Evolutionary conservation across 2,329 filamentous ascomycete species (phyloP).

Genomic region (Talaromyces islandicus): DNA sequence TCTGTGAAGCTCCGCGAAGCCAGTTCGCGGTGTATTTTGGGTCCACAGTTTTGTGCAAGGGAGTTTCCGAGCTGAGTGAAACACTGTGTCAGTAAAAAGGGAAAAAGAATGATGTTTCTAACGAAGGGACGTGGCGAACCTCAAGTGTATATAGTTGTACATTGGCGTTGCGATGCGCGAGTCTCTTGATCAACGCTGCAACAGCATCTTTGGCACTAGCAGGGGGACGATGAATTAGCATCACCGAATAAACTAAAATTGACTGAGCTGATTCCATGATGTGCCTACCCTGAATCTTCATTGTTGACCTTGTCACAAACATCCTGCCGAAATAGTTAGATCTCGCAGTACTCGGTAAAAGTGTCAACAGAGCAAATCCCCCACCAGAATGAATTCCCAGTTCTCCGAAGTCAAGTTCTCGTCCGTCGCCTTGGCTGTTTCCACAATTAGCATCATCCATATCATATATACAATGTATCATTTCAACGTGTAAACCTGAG

Average conservation of each 20-base stretch:
- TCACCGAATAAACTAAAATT: constrained; percentile 11
- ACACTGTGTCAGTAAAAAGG: background rate
- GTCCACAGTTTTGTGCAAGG: constrained; percentile 84
- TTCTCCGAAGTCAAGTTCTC: constrained; percentile 91
- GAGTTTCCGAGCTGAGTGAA: constrained; percentile 69
- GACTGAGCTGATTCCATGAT: background rate
- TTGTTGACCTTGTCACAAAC: constrained; percentile 55
- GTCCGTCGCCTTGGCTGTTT: constrained; percentile 75
- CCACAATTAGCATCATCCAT: background rate
- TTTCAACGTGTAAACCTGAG: background rate
- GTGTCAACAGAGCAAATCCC: constrained; percentile 17
- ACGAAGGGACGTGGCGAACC: constrained; percentile 37
- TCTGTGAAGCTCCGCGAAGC: constrained; percentile 92
- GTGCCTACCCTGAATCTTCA: constrained; percentile 42
- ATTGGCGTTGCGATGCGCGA: constrained; percentile 91
- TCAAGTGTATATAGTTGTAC: constrained; percentile 93
- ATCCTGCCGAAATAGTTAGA: constrained; percentile 38
- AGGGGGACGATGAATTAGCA: constrained; percentile 7
- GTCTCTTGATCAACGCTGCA: constrained; percentile 81
- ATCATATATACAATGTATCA: background rate
- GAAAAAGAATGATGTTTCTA: too few relatives aligned
- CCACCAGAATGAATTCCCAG: constrained; percentile 64
- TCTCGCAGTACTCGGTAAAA: background rate
- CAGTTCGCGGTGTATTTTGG: constrained; percentile 79
- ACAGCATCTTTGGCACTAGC: constrained; percentile 71